Conservation (phyloP, 805 yeast genomes). For the Lipomyces orientalis region DNA sequence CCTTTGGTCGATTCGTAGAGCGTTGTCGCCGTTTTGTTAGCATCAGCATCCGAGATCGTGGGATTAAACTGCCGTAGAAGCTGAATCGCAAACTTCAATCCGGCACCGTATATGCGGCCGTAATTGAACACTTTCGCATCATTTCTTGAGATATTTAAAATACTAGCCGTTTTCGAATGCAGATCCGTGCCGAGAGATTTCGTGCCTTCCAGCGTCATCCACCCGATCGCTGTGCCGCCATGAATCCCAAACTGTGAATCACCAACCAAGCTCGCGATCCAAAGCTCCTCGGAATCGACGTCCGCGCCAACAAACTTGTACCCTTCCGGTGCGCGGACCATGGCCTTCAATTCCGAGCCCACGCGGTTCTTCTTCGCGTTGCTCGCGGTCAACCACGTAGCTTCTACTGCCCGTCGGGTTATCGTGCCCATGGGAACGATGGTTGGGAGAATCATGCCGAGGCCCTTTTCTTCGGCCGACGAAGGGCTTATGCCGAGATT, state of each 20-base stretch:
- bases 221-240: constrained; percentile 96
- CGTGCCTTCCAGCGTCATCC: constrained; percentile 99
- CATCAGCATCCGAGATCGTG: constrained; percentile 65
- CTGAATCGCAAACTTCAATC: constrained; percentile 86
- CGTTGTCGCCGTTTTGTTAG: constrained; percentile 64
- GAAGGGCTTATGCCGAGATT: constrained; percentile 32
- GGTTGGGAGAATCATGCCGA: constrained; percentile 83
- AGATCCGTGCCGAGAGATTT: constrained; percentile 90
- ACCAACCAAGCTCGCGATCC: constrained; percentile 97
- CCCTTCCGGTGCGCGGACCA: constrained; percentile 85
- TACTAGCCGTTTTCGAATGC: constrained; percentile 90
- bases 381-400: constrained; percentile 97
- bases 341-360: constrained; percentile 92
- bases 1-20: constrained; percentile 90
- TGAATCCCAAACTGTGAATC: constrained; percentile 88
- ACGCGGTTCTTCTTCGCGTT: constrained; percentile 84
- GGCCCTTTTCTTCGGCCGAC: constrained; percentile 39
- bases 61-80: constrained; percentile 84
- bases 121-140: constrained; percentile 96
- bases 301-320: constrained; percentile 97
- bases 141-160: constrained; percentile 84
- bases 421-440: constrained; percentile 94
- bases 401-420: constrained; percentile 94
- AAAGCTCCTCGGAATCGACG: constrained; percentile 96
- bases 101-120: constrained; percentile 98